Conservation (phyloP, 208 protist species). For the Trypanosomatidae sp. region DNA sequence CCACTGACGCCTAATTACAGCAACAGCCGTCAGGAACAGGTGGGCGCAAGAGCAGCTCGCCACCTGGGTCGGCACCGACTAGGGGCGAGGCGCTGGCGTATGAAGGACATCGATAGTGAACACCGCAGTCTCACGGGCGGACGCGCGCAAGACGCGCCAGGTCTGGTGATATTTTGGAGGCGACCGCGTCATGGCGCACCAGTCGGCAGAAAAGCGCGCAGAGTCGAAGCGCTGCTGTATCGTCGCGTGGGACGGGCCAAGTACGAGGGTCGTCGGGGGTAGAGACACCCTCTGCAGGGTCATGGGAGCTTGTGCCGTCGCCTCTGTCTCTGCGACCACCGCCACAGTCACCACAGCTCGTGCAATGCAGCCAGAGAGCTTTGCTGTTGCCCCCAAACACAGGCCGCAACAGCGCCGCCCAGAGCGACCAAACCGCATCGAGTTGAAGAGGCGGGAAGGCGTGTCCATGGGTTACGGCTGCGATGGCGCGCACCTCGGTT, state of each 20-base stretch:
- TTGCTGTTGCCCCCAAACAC: constrained; percentile 72
- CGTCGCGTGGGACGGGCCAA: background rate
- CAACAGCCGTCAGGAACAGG: background rate
- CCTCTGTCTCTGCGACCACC: background rate
- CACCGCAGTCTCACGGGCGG: background rate
- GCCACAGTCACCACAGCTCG: background rate
- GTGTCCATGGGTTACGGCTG: too few species aligned
- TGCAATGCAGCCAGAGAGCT: constrained; percentile 29
- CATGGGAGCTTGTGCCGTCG: background rate
- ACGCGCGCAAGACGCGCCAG: constrained; percentile 11
- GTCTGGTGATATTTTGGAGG: constrained; percentile 50
- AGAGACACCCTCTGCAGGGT: background rate
- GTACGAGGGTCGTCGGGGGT: constrained; percentile 4
- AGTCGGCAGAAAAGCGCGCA: constrained; percentile 47
- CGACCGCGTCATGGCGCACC: constrained; percentile 39
- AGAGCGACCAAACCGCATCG: constrained; percentile 15
- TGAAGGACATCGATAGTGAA: too few species aligned
- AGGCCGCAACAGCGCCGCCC: constrained; percentile 39
- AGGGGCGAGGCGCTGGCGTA: background rate
- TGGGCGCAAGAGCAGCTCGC: background rate
- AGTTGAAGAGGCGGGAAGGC: background rate
- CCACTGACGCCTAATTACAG: background rate
- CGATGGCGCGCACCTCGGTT: background rate
- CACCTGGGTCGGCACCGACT: background rate
- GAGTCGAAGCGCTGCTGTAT: constrained; percentile 28